Percentiles rank a stretch among this genome's conserved stretches.
phyloP scores from a whole-genome alignment of 225 moss, liverwort and hornwort species.

The Pseudisothecium myosuroides region DNA sequence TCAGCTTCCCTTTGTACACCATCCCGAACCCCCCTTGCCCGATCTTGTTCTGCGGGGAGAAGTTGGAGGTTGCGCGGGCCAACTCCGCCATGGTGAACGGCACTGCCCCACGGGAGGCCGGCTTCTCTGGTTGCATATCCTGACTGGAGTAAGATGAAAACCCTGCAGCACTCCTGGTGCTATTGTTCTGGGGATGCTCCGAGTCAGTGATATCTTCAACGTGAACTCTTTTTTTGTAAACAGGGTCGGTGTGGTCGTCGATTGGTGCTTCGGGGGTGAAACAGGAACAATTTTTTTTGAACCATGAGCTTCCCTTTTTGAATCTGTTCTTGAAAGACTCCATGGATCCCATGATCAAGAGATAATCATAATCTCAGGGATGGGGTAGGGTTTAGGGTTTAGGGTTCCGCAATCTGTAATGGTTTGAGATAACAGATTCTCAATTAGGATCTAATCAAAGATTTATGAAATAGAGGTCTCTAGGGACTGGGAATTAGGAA shows the following conservation, averaged over 20 bases:
- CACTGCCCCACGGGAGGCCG: neutral
- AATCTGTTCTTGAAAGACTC: neutral
- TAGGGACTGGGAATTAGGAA: neutral
- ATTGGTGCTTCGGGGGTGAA: neutral
- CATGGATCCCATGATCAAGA: neutral
- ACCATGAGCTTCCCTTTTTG: neutral
- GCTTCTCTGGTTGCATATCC: neutral
- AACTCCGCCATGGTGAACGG: constrained; percentile 50
- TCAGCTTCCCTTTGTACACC: constrained; percentile 45
- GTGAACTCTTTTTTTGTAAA: neutral
- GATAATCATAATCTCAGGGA: neutral
- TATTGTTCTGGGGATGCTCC: neutral
- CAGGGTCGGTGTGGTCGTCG: neutral
- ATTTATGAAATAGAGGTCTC: neutral
- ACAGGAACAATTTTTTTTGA: neutral
- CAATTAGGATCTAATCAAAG: neutral
- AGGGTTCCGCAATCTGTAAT: neutral
- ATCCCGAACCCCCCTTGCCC: constrained; percentile 58
- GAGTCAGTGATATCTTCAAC: neutral
- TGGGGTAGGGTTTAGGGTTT: neutral
- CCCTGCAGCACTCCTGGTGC: neutral
- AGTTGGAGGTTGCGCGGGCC: constrained; percentile 29
- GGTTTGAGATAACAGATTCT: neutral
- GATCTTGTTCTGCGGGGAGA: constrained; percentile 40
- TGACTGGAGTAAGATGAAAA: constrained; percentile 8